Base-by-base conservation (phyloP, 75 land plant species). In the Chamaecyparis obtusa region DNA sequence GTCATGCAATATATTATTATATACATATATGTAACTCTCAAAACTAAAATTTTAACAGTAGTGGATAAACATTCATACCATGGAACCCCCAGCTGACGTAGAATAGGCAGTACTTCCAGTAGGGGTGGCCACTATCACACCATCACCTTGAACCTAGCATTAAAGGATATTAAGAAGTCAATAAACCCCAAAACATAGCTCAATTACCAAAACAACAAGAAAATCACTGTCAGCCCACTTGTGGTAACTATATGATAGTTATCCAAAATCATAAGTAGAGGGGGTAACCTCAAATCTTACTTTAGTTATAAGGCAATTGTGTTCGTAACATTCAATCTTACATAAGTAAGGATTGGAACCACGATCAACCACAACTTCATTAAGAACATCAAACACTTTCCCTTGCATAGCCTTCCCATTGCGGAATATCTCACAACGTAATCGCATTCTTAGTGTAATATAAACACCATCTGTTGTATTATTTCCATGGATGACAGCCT, bases 51-150 rank as follows among this genome's bases (percentile, higher is more conserved):
- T 24, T 30, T 49, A 89, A 56, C 10, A 79, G 37, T 24, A 5
- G 3, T 85, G 81, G 3, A 36, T 79, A 51, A 39, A 33, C 27
- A 35, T 35, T 77, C 83, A 57, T 67, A 97, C 99, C 99, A 98
- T 98, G 60, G 99, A 98, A n/a, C 99, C 99, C 83, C 99, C 99
- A 21, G 99, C 99, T 87, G 99, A 94, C 43, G 99, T 98, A 21
- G 99, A 98, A 87, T 98, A 98, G 30, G 99, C 99, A 43, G 99
- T 98, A 82, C 99, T 98, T 48, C 99, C 99, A 83, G 99, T 98
- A n/a, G 99, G 99, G 8, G 99, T 98, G 57, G 99, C 99, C 19
- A 98, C 94, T 37, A 98, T 94, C 27, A 98, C 96, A 60, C 99
- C 99, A 92, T 98, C 99, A 49, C 96, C 99, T 93, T 98, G 99